Evolutionary conservation across 805 yeast species (phyloP).

Genomic region (Hanseniaspora taiwanica): DNA sequence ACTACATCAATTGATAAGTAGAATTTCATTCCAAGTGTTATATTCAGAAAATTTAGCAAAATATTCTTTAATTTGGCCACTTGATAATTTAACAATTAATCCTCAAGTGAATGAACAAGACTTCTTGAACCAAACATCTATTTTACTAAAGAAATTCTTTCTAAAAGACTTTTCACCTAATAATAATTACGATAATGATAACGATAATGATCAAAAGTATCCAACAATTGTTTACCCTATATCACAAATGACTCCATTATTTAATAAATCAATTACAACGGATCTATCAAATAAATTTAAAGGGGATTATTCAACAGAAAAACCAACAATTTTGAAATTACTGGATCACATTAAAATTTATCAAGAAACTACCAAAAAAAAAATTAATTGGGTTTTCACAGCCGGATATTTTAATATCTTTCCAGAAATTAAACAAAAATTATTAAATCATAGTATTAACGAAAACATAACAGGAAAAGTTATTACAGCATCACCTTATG

Average conservation of each 20-base stretch:
- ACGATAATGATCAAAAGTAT: no score
- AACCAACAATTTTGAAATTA: constrained; percentile 49
- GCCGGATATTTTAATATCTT: constrained; percentile 95
- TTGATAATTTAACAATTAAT: constrained; percentile 48
- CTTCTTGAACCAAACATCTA: constrained; percentile 45
- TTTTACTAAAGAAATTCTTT: constrained; percentile 44
- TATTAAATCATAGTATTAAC: constrained; percentile 34
- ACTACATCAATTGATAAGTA: constrained; percentile 56
- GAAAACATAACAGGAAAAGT: constrained; percentile 45
- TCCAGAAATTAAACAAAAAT: constrained; percentile 48
- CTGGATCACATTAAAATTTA: constrained; percentile 38
- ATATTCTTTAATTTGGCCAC: constrained; percentile 63
- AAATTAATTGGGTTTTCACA: constrained; percentile 72
- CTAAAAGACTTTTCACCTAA: constrained; percentile 19
- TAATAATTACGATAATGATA: constrained; percentile 1
- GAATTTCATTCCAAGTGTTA: constrained; percentile 53
- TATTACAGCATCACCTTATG: constrained; percentile 85
- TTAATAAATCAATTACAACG: constrained; percentile 25
- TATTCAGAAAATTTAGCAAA: constrained; percentile 32
- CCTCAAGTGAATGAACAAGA: constrained; percentile 43
- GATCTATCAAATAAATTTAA: background rate
- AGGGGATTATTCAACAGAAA: constrained; percentile 64
- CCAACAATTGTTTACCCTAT: constrained; percentile 75
- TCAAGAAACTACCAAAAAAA: constrained; percentile 20
- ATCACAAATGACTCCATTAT: constrained; percentile 79